Base-by-base conservation (phyloP, 208 protist species). In the Novymonas esmeraldas region DNA sequence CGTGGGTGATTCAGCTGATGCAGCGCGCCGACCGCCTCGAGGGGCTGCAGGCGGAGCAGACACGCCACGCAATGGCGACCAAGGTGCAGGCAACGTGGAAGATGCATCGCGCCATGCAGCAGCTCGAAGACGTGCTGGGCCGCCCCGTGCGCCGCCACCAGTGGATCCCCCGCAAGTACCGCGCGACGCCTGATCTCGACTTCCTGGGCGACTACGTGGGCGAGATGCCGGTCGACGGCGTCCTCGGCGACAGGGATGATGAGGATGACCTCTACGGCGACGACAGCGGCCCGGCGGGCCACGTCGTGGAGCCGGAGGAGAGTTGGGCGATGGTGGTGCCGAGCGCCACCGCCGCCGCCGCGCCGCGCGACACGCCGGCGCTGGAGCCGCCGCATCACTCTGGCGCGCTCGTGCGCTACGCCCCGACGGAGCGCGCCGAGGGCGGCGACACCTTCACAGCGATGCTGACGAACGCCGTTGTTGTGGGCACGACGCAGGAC, bases 41-140 rank as follows among this genome's bases (percentile, higher is more conserved):
- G 24, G 63, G 29, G 33, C 62, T 70, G 36, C 75, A 79, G 45
- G 82, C 83, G 29, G 54, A 80, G 48, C 74, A 86, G 70, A 64
- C 62, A n/a, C 73, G 71, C 45, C 76, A 82, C 33, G 64, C 65
- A 52, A 77, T 74, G 58, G 89, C 87, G n/a, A 92, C 78, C 18
- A 95, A 93, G 62, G 92, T 95, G 39, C 84, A 95, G 77, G 81
- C 84, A 2, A 89, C 82, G 49, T 92, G 84, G 83, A 84, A 82
- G 48, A 95, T 95, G 89, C 71, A 90, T 74, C 63, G 60, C 52
- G 82, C 79, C 18, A 93, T 95, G 89, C 50, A 67, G 24, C 72
- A 79, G 22, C 67, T 93, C 5, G 86, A 87, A 62, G 57, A 81
- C 41, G 71, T 61, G 31, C 76, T 95, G 16, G 85, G 87, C 3